phyloP scores from a whole-genome alignment of 257 asterid species.

The Solanum habrochaites region DNA sequence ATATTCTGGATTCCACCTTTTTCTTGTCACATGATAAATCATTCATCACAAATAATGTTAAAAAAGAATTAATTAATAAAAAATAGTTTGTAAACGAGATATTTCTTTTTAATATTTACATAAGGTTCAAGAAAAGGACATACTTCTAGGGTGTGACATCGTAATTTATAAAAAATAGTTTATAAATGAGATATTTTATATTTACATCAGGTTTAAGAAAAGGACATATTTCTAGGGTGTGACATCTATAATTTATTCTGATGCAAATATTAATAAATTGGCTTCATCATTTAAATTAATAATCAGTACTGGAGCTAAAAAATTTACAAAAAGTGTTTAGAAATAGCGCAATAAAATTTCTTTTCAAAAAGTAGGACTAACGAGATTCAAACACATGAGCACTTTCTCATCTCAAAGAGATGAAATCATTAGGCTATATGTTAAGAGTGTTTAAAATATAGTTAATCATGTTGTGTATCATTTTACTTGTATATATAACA shows the following conservation, averaged over 20 bases:
- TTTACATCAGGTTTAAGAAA: not conserved
- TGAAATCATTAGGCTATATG: too few relatives aligned
- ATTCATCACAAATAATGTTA: not conserved
- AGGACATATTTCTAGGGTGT: not conserved
- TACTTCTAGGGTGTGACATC: not conserved
- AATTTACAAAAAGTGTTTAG: fast-evolving
- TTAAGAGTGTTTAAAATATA: too few relatives aligned
- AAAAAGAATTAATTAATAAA: not conserved
- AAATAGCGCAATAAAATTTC: too few relatives aligned
- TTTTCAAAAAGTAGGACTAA: too few relatives aligned
- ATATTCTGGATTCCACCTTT: not conserved
- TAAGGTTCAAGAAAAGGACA: not conserved
- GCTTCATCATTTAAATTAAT: not conserved
- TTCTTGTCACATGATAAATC: not conserved
- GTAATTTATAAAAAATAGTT: not conserved
- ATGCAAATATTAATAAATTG: too few relatives aligned
- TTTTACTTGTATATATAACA: too few relatives aligned
- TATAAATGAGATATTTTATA: not conserved
- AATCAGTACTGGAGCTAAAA: too few relatives aligned
- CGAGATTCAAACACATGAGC: too few relatives aligned
- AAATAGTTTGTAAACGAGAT: not conserved
- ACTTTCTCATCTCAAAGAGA: too few relatives aligned
- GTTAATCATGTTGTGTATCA: too few relatives aligned
- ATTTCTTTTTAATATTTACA: not conserved
- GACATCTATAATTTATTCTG: not conserved